These are phyloP conservation scores for Apophysomyces trapeziformis DNA, from an alignment of 371 early-diverging fungal species.

Conservation along the genomic window DNA sequence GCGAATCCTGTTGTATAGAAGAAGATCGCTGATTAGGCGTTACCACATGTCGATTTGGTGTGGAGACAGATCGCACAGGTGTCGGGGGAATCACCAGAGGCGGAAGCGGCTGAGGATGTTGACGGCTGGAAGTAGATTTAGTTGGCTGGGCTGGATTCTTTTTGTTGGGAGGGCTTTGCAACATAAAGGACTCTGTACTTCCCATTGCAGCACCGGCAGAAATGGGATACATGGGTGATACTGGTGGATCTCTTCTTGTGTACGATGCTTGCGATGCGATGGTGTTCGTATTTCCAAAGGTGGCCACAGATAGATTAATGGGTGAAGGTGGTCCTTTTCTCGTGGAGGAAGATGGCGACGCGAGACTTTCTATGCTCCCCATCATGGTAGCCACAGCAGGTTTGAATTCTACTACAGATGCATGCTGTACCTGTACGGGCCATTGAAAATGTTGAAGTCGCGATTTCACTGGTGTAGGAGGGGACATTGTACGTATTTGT, in stretches of 20 bases:
- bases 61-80: constrained; percentile 25
- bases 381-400: constrained; percentile 1
- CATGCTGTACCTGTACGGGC: constrained; percentile 27
- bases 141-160: constrained; percentile 9
- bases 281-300: too few species aligned
- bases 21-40: background rate
- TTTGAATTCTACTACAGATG: constrained; percentile 15
- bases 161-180: constrained; percentile 11
- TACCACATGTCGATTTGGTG: constrained; percentile 18
- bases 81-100: constrained; percentile 41
- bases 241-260: too few species aligned
- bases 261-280: too few species aligned
- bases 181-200: background rate
- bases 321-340: too few species aligned
- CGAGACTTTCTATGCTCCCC: too few species aligned
- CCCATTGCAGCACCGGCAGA: background rate
- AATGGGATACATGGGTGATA: too few species aligned
- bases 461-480: constrained; percentile 14
- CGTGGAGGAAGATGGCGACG: too few species aligned
- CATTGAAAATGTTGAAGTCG: constrained; percentile 21
- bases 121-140: constrained; percentile 17
- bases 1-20: constrained; percentile 10
- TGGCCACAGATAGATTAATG: too few species aligned
- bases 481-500: constrained; percentile 23
- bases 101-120: constrained; percentile 36